Conservation (phyloP, 2,329 filamentous ascomycete species). For the Chalara sp. region DNA sequence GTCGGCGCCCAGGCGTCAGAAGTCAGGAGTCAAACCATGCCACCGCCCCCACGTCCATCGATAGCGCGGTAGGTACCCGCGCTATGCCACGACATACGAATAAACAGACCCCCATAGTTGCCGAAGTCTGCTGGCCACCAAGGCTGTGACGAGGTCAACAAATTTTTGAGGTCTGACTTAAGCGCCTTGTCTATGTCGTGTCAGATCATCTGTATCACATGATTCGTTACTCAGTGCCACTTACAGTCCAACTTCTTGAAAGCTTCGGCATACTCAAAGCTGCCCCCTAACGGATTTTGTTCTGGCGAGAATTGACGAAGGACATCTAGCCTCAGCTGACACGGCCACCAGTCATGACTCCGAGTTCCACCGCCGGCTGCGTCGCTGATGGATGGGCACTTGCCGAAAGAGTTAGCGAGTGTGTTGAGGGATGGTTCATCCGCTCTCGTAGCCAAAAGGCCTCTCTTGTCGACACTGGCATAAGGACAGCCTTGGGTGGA, state of each 20-base stretch:
- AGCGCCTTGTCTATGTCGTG: constrained; percentile 42
- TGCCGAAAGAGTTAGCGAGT: constrained; percentile 16
- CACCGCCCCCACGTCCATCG: constrained; percentile 70
- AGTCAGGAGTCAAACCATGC: constrained; percentile 26
- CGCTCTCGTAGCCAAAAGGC: constrained; percentile 7
- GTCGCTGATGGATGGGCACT: constrained; percentile 15
- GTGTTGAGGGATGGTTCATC: constrained; percentile 14
- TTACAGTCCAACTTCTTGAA: constrained; percentile 63
- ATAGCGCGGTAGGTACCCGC: constrained; percentile 70
- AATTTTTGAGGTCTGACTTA: constrained; percentile 62
- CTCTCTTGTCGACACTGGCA: constrained; percentile 12
- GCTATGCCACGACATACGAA: constrained; percentile 77
- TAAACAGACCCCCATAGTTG: constrained; percentile 73
- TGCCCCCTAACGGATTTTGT: constrained; percentile 53
- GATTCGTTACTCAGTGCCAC: not conserved
- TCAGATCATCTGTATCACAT: constrained; percentile 2
- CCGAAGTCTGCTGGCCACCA: constrained; percentile 81
- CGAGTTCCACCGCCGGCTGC: constrained; percentile 53
- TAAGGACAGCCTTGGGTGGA: constrained; percentile 16
- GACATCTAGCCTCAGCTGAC: constrained; percentile 59
- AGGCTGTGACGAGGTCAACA: constrained; percentile 74
- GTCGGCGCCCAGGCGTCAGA: not conserved
- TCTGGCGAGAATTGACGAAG: constrained; percentile 62
- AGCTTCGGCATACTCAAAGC: constrained; percentile 66
- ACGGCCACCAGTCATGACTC: constrained; percentile 71